Evolutionary conservation across 441 rosid genomes (phyloP).

Genomic region (Brassica hybrid): DNA sequence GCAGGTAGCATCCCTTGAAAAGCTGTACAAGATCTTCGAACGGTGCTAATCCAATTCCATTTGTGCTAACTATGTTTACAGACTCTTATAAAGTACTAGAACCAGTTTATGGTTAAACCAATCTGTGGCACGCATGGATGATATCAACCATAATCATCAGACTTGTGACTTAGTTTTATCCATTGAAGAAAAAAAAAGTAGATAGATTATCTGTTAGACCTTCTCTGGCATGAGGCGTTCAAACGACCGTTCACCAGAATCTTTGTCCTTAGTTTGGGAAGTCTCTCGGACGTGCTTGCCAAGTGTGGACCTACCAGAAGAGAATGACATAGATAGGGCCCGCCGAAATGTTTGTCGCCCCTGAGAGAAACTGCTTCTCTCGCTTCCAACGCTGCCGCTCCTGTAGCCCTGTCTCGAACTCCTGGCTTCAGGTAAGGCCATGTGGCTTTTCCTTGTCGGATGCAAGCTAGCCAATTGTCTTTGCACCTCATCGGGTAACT

Average conservation of each 20-base stretch:
- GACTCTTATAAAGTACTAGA: not conserved
- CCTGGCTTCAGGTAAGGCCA: slow-evolving; percentile 51
- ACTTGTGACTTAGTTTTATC: slow-evolving; percentile 4
- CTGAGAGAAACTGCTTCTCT: slow-evolving; percentile 32
- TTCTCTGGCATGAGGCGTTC: slow-evolving; percentile 34
- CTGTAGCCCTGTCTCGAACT: slow-evolving; percentile 56
- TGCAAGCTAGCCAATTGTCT: slow-evolving; percentile 42
- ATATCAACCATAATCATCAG: slow-evolving; percentile 1
- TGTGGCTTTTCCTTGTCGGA: slow-evolving; percentile 44
- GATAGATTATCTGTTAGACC: slow-evolving; percentile 13
- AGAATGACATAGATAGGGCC: slow-evolving; percentile 28
- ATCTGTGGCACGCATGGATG: slow-evolving; percentile 15
- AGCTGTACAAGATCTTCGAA: slow-evolving; percentile 90
- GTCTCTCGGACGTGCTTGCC: slow-evolving; percentile 2
- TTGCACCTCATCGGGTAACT: slow-evolving; percentile 64
- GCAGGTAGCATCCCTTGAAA: slow-evolving; percentile 65
- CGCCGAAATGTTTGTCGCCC: slow-evolving; percentile 42
- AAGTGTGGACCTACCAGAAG: slow-evolving; percentile 24
- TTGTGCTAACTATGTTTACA: slow-evolving; percentile 18
- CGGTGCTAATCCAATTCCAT: slow-evolving; percentile 62
- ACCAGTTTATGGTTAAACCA: slow-evolving; percentile 20
- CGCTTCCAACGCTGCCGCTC: slow-evolving; percentile 41
- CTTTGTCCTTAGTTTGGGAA: slow-evolving; percentile 15
- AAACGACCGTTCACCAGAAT: slow-evolving; percentile 35
- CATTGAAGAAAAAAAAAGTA: not conserved